Conservation (phyloP, 2,329 filamentous ascomycete species). For the Mollisia scopiformis region DNA sequence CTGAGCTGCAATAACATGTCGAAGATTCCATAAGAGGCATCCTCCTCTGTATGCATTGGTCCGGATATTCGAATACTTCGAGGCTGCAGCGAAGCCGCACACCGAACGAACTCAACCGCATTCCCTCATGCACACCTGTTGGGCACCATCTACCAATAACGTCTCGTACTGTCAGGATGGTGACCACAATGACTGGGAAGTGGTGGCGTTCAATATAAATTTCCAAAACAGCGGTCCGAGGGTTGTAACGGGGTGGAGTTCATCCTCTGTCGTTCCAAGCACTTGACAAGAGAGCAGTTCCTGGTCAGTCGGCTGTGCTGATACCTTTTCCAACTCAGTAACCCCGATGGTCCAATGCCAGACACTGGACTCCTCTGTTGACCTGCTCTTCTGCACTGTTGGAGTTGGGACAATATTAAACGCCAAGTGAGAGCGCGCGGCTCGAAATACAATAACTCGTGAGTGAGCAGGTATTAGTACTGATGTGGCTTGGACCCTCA, state of each 20-base stretch:
- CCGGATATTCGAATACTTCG: not conserved
- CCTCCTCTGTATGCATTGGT: not conserved
- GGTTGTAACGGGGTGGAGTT: not conserved
- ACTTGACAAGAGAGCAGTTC: not conserved
- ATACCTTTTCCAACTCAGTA: not conserved
- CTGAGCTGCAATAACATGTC: not conserved
- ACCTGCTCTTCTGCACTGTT: not conserved
- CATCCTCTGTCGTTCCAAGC: not conserved
- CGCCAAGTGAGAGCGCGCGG: slow-evolving; percentile 7
- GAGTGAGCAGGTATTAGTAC: too few relatives aligned
- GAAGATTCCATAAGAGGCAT: not conserved
- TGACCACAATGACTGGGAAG: not conserved
- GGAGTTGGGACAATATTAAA: slow-evolving; percentile 3
- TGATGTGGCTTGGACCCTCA: not conserved
- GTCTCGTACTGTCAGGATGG: not conserved
- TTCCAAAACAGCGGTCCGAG: not conserved
- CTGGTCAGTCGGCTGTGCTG: not conserved
- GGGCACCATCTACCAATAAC: not conserved
- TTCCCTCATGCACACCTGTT: not conserved
- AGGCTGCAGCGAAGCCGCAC: not conserved
- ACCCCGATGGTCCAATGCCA: too few relatives aligned
- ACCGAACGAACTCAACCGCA: not conserved
- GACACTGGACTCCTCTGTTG: not conserved
- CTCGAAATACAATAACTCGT: too few relatives aligned
- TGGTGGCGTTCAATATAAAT: not conserved